phyloP scores from a whole-genome alignment of 352 stramenopile genomes.

The Pilasporangium apinafurcum region DNA sequence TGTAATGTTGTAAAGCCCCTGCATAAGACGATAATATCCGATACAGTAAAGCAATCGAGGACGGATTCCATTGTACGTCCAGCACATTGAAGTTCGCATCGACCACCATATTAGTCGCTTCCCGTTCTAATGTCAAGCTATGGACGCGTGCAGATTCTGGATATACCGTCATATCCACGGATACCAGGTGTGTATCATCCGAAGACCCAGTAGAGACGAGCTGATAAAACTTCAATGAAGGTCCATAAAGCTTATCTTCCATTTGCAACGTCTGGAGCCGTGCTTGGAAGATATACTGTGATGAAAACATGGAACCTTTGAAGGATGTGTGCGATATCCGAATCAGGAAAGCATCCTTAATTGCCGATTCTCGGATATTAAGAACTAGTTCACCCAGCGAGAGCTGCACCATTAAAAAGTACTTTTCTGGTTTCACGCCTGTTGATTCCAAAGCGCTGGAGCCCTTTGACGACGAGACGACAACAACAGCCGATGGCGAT shows the following conservation, averaged over 20 bases:
- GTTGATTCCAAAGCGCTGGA: background rate
- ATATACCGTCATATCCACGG: slow-evolving; percentile 41
- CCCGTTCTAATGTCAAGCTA: background rate
- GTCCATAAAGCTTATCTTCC: slow-evolving; percentile 58
- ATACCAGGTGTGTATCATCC: slow-evolving; percentile 28
- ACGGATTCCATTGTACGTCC: slow-evolving; percentile 81
- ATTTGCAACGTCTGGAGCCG: slow-evolving; percentile 49
- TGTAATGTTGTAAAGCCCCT: slow-evolving; percentile 36
- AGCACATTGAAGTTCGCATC: slow-evolving; percentile 64
- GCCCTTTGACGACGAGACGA: too few species aligned
- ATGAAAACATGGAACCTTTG: slow-evolving; percentile 30
- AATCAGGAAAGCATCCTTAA: slow-evolving; percentile 46
- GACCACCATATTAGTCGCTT: slow-evolving; percentile 30
- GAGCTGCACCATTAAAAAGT: slow-evolving; percentile 39
- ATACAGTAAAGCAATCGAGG: slow-evolving; percentile 70
- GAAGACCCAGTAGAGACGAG: slow-evolving; percentile 51
- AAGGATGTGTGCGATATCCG: slow-evolving; percentile 41
- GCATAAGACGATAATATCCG: slow-evolving; percentile 59
- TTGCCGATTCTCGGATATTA: slow-evolving; percentile 37
- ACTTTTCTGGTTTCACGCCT: slow-evolving; percentile 19
- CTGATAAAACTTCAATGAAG: slow-evolving; percentile 43
- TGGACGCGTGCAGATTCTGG: slow-evolving; percentile 7
- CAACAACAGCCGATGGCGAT: too few species aligned
- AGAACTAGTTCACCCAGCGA: slow-evolving; percentile 44
- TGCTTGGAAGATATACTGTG: slow-evolving; percentile 41